Conservation (phyloP, 495 filamentous ascomycete species). For the Penicillium malachiteum region DNA sequence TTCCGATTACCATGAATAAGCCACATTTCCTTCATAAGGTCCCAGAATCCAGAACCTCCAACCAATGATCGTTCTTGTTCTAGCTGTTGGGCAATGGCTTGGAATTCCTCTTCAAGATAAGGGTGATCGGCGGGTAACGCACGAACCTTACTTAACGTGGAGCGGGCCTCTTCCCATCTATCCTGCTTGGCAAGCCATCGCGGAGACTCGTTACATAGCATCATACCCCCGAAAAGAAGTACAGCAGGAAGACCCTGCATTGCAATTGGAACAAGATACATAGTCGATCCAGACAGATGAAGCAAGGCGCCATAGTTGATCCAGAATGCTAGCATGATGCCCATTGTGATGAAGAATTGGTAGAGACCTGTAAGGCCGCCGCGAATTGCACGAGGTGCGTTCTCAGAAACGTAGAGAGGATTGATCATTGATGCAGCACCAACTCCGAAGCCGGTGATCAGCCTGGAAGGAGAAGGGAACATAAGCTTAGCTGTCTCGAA, state of each 20-base stretch:
- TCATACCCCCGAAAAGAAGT: slow-evolving; percentile 57
- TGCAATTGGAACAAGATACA: slow-evolving; percentile 67
- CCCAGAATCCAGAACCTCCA: slow-evolving; percentile 60
- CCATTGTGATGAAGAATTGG: slow-evolving; percentile 63
- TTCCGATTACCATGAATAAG: slow-evolving; percentile 63
- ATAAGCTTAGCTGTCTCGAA: neutral
- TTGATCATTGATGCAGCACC: slow-evolving; percentile 65
- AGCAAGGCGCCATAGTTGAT: slow-evolving; percentile 61
- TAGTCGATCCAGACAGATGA: slow-evolving; percentile 49
- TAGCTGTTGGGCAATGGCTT: slow-evolving; percentile 63
- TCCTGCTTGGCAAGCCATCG: slow-evolving; percentile 69
- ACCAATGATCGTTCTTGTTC: slow-evolving; percentile 65
- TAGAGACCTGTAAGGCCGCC: slow-evolving; percentile 69
- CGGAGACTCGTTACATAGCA: slow-evolving; percentile 66
- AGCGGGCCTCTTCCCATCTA: slow-evolving; percentile 65
- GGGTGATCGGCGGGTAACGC: slow-evolving; percentile 53
- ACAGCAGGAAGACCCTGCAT: slow-evolving; percentile 65
- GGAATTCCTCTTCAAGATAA: slow-evolving; percentile 65
- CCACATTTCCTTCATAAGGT: slow-evolving; percentile 72
- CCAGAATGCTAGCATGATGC: slow-evolving; percentile 68
- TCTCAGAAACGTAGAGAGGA: slow-evolving; percentile 61
- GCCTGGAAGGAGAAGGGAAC: slow-evolving; percentile 22
- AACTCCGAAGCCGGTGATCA: slow-evolving; percentile 66
- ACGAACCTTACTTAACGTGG: slow-evolving; percentile 55
- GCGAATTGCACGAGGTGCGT: slow-evolving; percentile 69